Percentiles rank a stretch among this genome's conserved stretches.
phyloP scores from a whole-genome alignment of 2,329 filamentous ascomycete species.

The Pseudogymnoascus sp. region DNA sequence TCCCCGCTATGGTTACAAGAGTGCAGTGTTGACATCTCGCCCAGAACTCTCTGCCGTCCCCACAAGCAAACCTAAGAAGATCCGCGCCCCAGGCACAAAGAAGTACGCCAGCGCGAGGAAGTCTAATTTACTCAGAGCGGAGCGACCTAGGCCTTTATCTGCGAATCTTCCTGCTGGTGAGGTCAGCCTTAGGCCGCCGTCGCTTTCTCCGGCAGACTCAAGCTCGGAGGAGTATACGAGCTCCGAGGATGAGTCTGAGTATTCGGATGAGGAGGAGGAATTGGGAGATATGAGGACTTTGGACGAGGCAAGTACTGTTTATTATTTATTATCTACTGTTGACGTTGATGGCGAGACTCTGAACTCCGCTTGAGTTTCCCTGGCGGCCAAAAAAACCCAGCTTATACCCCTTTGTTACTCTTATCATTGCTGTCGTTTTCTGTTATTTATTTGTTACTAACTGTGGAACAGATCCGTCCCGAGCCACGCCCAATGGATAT shows the following conservation, averaged over 20 bases:
- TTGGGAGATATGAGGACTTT: conserved; percentile 19
- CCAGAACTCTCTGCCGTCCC: not conserved
- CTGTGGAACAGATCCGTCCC: conserved; percentile 21
- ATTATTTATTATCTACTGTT: not conserved
- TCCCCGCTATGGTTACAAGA: not conserved
- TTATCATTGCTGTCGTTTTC: not conserved
- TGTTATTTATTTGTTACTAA: not conserved
- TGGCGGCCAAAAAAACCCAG: not conserved
- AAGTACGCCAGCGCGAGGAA: not conserved
- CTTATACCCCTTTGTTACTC: not conserved
- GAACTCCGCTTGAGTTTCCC: not conserved
- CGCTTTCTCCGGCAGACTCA: conserved; percentile 22
- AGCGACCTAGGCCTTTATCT: not conserved
- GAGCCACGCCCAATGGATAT: conserved; percentile 32
- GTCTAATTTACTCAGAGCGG: not conserved
- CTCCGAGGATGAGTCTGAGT: conserved; percentile 27
- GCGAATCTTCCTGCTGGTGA: not conserved
- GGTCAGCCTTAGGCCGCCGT: not conserved
- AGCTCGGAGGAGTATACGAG: conserved; percentile 25
- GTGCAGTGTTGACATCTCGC: not conserved
- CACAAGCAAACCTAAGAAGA: not conserved
- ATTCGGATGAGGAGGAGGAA: conserved; percentile 22
- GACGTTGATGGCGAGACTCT: not conserved
- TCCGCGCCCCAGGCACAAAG: not conserved
- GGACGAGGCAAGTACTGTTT: conserved; percentile 21